phyloP scores from a whole-genome alignment of 2,329 filamentous ascomycete species.

The Cryphonectria naterciae region DNA sequence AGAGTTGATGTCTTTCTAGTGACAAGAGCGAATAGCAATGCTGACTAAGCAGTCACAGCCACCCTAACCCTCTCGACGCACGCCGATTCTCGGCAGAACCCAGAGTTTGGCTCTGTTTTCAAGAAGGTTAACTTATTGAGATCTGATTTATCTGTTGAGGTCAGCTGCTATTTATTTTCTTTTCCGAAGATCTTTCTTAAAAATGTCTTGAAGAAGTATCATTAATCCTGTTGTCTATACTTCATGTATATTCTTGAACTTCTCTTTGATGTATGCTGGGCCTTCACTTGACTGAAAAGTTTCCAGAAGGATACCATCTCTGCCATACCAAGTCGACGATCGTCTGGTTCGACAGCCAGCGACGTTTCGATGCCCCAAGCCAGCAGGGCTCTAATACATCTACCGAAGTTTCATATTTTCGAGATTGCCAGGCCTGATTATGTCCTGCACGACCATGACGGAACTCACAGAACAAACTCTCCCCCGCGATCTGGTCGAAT shows the following conservation, averaged over 20 bases:
- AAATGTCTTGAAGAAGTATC: neutral
- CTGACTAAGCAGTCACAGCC: neutral
- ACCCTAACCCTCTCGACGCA: neutral
- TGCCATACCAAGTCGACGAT: neutral
- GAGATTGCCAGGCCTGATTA: too few relatives aligned
- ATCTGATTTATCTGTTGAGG: neutral
- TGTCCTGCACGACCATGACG: constrained; percentile 3
- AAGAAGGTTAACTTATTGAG: too few relatives aligned
- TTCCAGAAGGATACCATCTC: neutral
- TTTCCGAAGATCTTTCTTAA: neutral
- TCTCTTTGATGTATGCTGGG: neutral
- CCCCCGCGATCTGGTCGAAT: constrained; percentile 23
- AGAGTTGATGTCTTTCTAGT: too few relatives aligned
- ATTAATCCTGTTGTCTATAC: neutral
- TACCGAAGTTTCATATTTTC: neutral
- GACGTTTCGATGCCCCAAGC: neutral
- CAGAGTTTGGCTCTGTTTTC: neutral
- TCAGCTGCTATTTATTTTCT: neutral
- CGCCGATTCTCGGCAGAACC: neutral
- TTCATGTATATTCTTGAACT: rapidly evolving
- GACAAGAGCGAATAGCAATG: neutral
- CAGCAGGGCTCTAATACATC: neutral
- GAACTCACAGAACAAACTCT: neutral
- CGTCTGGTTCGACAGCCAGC: neutral
- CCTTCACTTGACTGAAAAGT: neutral